These are phyloP conservation scores for Stephanodiscus triporus DNA, from an alignment of 108 stramenopile genomes.

Conservation along the genomic window DNA sequence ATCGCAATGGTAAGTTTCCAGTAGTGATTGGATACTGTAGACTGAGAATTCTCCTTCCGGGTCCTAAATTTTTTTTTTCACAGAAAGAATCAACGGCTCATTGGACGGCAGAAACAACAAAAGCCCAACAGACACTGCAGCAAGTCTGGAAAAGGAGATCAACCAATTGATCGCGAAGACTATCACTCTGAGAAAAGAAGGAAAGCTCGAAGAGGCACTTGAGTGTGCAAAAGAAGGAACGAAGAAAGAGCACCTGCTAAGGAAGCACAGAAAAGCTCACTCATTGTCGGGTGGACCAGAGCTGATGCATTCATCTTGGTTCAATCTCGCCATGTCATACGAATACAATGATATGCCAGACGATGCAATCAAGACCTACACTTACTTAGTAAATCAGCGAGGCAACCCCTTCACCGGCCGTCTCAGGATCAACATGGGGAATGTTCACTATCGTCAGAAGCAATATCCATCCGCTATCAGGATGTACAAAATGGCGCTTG, in stretches of 20 bases:
- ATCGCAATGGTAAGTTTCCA: conserved; percentile 1
- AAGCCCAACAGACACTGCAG: conserved; percentile 18
- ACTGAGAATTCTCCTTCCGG: background rate
- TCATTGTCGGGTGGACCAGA: conserved; percentile 59
- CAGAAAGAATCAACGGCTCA: conserved; percentile 1
- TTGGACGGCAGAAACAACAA: conserved; percentile 1
- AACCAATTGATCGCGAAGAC: conserved; percentile 74
- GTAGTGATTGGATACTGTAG: conserved; percentile 3
- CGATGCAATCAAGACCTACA: conserved; percentile 80
- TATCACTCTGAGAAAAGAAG: conserved; percentile 46
- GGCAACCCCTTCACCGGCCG: conserved; percentile 50
- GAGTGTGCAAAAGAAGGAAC: conserved; percentile 87
- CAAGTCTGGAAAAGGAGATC: conserved; percentile 69
- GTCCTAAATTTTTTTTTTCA: background rate
- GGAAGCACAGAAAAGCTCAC: conserved; percentile 63
- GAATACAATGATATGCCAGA: conserved; percentile 78
- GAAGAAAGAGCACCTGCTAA: conserved; percentile 67
- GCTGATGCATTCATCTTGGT: conserved; percentile 78
- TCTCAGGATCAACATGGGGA: conserved; percentile 88
- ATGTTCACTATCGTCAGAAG: conserved; percentile 81
- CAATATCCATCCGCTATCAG: conserved; percentile 84
- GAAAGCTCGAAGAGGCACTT: conserved; percentile 61
- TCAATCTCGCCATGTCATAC: conserved; percentile 80
- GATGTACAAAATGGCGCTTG: conserved; percentile 90
- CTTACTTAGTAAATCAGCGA: conserved; percentile 70